These are phyloP conservation scores for Eucalyptus erythrocorys DNA, from an alignment of 345 rosid species.

Conservation along the genomic window DNA sequence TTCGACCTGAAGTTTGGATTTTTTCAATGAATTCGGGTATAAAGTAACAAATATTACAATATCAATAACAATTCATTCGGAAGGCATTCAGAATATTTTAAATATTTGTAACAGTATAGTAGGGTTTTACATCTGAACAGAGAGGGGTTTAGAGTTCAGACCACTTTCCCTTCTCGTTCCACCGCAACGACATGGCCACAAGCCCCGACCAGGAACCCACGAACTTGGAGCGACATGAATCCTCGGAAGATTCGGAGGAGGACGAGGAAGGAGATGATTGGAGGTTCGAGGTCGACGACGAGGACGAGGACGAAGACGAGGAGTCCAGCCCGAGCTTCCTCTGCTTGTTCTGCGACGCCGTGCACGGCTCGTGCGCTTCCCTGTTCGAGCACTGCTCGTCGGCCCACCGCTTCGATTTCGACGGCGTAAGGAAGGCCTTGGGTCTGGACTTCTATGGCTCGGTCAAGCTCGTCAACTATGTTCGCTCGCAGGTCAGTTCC, in stretches of 20 bases:
- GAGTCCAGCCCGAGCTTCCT: conserved; percentile 25
- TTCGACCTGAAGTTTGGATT: neutral
- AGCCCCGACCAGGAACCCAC: neutral
- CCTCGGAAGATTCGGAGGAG: neutral
- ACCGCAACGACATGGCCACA: neutral
- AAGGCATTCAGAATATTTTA: neutral
- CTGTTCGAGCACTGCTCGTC: conserved; percentile 51
- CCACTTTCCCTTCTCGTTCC: neutral
- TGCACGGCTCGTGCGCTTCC: conserved; percentile 25
- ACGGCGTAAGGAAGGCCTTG: conserved; percentile 23
- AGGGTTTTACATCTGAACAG: neutral
- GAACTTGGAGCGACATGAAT: neutral
- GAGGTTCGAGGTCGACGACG: conserved; percentile 20
- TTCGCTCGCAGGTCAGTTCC: conserved; percentile 52
- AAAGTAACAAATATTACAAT: neutral
- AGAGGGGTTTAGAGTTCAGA: neutral
- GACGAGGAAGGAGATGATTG: conserved; percentile 6
- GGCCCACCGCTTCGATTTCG: conserved; percentile 50
- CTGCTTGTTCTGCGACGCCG: conserved; percentile 59
- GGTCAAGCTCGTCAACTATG: conserved; percentile 69
- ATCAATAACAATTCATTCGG: neutral
- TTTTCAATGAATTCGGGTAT: no score
- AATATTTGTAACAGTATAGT: neutral
- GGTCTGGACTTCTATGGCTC: conserved; percentile 58
- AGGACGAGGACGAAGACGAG: conserved; percentile 38